Base-by-base conservation (phyloP, 2,329 filamentous ascomycete genomes). In the Penicillium capsulatum region DNA sequence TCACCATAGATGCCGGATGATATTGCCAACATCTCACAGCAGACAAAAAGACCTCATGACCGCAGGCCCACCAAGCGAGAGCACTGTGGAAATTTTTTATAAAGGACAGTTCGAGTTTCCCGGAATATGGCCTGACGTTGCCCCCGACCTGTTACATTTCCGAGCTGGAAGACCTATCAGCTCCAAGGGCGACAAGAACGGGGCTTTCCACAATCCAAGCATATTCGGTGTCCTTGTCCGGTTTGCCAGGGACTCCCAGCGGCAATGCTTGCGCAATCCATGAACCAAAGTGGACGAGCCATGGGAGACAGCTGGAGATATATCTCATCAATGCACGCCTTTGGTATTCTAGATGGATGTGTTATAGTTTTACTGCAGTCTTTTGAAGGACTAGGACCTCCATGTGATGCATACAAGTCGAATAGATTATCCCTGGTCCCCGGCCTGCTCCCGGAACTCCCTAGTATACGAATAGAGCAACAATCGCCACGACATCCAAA, bases 211-310 rank as follows among this genome's bases (percentile, higher is more conserved):
- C 17, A 27, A 31, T 7, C 14, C 11, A 33, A 33, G 27, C 31
- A 24, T 38, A 29, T 33, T 36, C 47, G 49, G 55, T 48, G 46
- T 34, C 32, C 27, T 45, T 33, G 38, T 54, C 51, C 47, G 49
- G 50, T 57, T 56, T 42, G 53, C 39, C 38, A 50, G 48, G 48
- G 35, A 47, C 40, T 43, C 32, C 38, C 45, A 44, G 39, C 38
- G 38, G 39, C 22, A 40, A 37, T 36, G 29, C 14, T n/a, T 36
- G 39, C 26, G 26, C 22, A 38, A 36, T 36, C 31, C 36, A 26
- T 35, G 36, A 37, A 38, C 38, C 39, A 38, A 37, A 19, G 3
- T 4, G 3, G 17, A 7, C 9, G 17, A 42, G 15, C 47, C 49
- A 34, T 44, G 49, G 47, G 29, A 43, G 42, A 26, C 40, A 17